Base-by-base conservation (phyloP, 108 stramenopile genomes). In the Schizochytrium sp. region DNA sequence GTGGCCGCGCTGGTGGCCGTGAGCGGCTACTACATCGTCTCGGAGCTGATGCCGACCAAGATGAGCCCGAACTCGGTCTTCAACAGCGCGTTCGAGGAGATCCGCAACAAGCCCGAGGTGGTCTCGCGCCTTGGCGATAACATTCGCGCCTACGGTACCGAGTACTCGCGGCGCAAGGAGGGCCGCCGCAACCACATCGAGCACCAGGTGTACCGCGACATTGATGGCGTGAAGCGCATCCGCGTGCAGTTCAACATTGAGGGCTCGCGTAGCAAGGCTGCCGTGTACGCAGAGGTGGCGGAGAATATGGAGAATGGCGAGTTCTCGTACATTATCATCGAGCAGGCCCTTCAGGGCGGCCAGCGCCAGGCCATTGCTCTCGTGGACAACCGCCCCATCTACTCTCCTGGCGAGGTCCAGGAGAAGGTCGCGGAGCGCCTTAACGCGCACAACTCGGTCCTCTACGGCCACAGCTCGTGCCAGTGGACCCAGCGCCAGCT, bases 271-370 rank as follows among this genome's bases (percentile, higher is more conserved):
- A 89, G 92, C 34, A 91, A 91, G 72, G 92, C 91, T 4, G 48
- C 91, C 72, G 91, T 90, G 25, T 92, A 89, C 76, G 92, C 92
- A 8, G 92, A 92, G 91, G 92, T 90, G 58, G 16, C 88, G 51
- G 44, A 25, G 12, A 90, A 91, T 88, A 90, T 90, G 28, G 90
- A 90, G 5, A 59, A 44, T 51, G 91, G 90, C 57, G 87, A 87
- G 25, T 83, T 83, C 51, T 83, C 76, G 45, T 83, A 83, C 76
- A 83, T 83, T 83, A 83, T 83, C 51, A 83, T 83, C 51, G 76
- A 83, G 45, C 76, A 83, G 76, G 51, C 28, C 48, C 12, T 53
- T 45, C 76, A 83, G 34, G 63, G 63, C 76, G 76, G 45, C 23
- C 76, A 12, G 19, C 63, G 41, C 63, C 48, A 83, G 51, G 76